Percentiles rank a stretch among this genome's conserved stretches.
Evolutionary conservation across 2,329 filamentous ascomycete species (phyloP).

Genomic region (Acephala macrosclerotiorum): DNA sequence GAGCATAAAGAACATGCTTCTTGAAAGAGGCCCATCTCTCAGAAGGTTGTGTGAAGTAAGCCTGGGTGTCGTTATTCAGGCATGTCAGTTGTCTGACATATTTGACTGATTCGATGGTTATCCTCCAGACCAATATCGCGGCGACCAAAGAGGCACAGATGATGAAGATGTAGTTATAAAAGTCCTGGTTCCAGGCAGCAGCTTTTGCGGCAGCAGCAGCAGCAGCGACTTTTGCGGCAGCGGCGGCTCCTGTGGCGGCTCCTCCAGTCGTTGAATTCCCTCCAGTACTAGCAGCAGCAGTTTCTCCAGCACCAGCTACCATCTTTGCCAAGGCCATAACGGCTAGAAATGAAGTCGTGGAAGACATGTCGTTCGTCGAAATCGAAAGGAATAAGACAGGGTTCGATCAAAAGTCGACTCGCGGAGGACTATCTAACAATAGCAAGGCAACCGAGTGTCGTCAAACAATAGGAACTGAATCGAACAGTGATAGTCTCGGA

Average conservation of each 20-base stretch:
- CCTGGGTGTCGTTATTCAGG: conserved; percentile 80
- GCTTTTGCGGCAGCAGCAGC: conserved; percentile 36
- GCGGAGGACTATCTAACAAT: conserved; percentile 6
- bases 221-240: conserved; percentile 25
- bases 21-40: conserved; percentile 66
- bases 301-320: conserved; percentile 25
- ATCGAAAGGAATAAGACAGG: not conserved
- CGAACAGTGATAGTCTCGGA: conserved; percentile 11
- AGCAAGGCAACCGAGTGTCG: not conserved
- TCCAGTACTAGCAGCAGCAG: conserved; percentile 25
- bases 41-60: conserved; percentile 74
- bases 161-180: conserved; percentile 67
- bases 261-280: conserved; percentile 22
- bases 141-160: conserved; percentile 69
- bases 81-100: conserved; percentile 78
- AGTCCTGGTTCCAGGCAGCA: conserved; percentile 53
- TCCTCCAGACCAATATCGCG: conserved; percentile 72
- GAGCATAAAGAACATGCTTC: conserved; percentile 73
- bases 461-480: not conserved
- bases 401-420: not conserved
- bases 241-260: conserved; percentile 27
- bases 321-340: conserved; percentile 34
- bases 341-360: conserved; percentile 31
- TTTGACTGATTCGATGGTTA: conserved; percentile 64
- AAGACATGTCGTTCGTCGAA: conserved; percentile 31